Evolutionary conservation across 106 monocot genomes (phyloP), one percentile per base, ranked within the genome.

Genomic region (Posidonia australis): DNA sequence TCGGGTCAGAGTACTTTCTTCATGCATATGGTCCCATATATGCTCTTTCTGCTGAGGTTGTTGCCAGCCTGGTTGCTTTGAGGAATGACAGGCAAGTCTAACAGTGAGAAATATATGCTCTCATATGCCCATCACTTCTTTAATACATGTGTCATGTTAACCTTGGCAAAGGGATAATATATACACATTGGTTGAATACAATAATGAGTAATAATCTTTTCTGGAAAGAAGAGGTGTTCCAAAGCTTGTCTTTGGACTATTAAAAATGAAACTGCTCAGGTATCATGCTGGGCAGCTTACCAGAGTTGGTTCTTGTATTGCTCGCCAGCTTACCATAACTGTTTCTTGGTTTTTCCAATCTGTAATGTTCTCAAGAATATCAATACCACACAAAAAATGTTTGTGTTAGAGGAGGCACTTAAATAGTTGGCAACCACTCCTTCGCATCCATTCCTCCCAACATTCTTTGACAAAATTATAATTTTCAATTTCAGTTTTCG

Each of bases 1-100:
- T 98, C 61, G 96, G 96, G 31, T 80, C 60, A 1, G 90, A 90
- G 30, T 96, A 98, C 62, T 98, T 98, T 64, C 74, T 98, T 45
- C 96, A 98, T 79, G 96, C 90, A 60, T 90, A 98, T 74, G 96
- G 96, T 42, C 96, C 90, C 42, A 82, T 98, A 31, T 98, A 98
- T 79, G 90, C 87, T 41, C 81, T 98, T 16, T 98, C 96, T 46
- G 51, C 87, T 24, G 84, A 98, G 27, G 84, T 90, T 58, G 96
- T 98, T 46, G 79, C 86, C 67, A 78, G 80, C 52, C 73, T 98
- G 72, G 83, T 70, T 67, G 59, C 84, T 23, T 46, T 84, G 24
- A 87, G 75, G 69, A 87, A 98, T 54, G 71, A 90, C 66, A 90
- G 90, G 96, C 51, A 63, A 73, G 74, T 77, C 25, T 56, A 14